A percentile compares a stretch with the other conserved stretches of the same genome.
phyloP scores from a whole-genome alignment of 2,329 filamentous ascomycete genomes.

The Pseudofabraea citricarpa region DNA sequence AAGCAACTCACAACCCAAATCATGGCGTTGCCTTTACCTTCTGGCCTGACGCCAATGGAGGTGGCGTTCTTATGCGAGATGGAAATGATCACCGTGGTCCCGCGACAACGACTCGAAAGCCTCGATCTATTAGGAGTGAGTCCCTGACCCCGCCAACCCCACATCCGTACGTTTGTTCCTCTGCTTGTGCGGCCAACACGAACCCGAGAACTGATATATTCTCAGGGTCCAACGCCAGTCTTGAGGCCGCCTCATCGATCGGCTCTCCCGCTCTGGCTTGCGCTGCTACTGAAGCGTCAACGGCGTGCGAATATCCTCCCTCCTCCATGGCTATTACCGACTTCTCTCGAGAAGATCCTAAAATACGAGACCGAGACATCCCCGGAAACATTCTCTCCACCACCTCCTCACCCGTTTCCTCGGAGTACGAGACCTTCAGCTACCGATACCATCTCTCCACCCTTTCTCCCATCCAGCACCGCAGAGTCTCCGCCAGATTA shows the following conservation, averaged over 20 bases:
- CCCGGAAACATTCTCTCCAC: constrained; percentile 69
- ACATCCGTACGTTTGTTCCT: constrained; percentile 14
- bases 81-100: constrained; percentile 90
- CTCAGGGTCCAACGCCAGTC: constrained; percentile 69
- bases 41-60: constrained; percentile 74
- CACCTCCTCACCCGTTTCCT: constrained; percentile 60
- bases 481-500: constrained; percentile 62
- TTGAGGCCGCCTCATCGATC: constrained; percentile 78
- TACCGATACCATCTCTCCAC: constrained; percentile 50
- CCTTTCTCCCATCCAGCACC: constrained; percentile 74
- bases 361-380: constrained; percentile 73
- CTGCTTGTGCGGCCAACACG: constrained; percentile 10
- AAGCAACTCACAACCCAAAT: too few species aligned
- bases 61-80: constrained; percentile 95
- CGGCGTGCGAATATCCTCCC: constrained; percentile 88
- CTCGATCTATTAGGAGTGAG: constrained; percentile 82
- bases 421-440: constrained; percentile 26
- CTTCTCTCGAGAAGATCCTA: constrained; percentile 72
- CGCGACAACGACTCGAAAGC: constrained; percentile 81
- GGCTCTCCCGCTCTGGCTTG: constrained; percentile 86
- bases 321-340: constrained; percentile 79
- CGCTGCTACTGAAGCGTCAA: constrained; percentile 90
- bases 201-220: constrained; percentile 4
- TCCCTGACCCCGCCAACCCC: constrained; percentile 30
- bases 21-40: constrained; percentile 28